phyloP scores from a whole-genome alignment of 2,329 filamentous ascomycete species.

The Coniochaeta sp. region DNA sequence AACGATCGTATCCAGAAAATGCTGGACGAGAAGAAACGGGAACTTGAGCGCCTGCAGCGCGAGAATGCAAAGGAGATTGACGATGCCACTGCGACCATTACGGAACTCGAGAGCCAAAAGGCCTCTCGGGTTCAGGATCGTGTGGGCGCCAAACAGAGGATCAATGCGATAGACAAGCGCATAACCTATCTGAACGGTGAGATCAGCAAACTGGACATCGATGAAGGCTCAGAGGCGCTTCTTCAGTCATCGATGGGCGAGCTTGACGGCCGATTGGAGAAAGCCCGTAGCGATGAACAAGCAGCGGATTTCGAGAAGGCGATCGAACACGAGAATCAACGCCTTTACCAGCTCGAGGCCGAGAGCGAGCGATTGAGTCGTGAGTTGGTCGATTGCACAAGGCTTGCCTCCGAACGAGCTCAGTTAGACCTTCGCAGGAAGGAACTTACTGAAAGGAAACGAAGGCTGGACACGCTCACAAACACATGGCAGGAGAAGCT shows the following conservation, averaged over 20 bases:
- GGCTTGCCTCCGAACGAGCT: slow-evolving; percentile 73
- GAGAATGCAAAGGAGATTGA: slow-evolving; percentile 69
- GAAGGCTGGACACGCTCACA: slow-evolving; percentile 69
- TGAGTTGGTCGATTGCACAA: slow-evolving; percentile 80
- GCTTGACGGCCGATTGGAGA: slow-evolving; percentile 53
- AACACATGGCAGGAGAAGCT: slow-evolving; percentile 69
- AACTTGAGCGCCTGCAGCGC: slow-evolving; percentile 65
- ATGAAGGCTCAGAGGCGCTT: slow-evolving; percentile 76
- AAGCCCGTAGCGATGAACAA: slow-evolving; percentile 55
- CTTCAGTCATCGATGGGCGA: slow-evolving; percentile 69
- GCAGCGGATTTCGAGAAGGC: slow-evolving; percentile 62
- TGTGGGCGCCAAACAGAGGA: slow-evolving; percentile 63
- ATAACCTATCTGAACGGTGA: slow-evolving; percentile 58
- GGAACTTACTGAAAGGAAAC: slow-evolving; percentile 65
- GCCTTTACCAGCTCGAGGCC: slow-evolving; percentile 62
- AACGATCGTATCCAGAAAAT: slow-evolving; percentile 69
- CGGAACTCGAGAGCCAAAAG: slow-evolving; percentile 66
- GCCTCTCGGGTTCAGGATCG: slow-evolving; percentile 68
- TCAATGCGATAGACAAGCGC: slow-evolving; percentile 65
- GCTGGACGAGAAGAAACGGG: slow-evolving; percentile 68
- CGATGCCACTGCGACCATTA: slow-evolving; percentile 63
- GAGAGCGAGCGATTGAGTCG: slow-evolving; percentile 63
- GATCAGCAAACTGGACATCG: slow-evolving; percentile 66
- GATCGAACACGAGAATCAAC: slow-evolving; percentile 57
- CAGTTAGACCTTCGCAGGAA: slow-evolving; percentile 78